These are phyloP conservation scores for Kodamaea hsintzibuensis DNA, from an alignment of 805 yeast species.

Conservation along the genomic window DNA sequence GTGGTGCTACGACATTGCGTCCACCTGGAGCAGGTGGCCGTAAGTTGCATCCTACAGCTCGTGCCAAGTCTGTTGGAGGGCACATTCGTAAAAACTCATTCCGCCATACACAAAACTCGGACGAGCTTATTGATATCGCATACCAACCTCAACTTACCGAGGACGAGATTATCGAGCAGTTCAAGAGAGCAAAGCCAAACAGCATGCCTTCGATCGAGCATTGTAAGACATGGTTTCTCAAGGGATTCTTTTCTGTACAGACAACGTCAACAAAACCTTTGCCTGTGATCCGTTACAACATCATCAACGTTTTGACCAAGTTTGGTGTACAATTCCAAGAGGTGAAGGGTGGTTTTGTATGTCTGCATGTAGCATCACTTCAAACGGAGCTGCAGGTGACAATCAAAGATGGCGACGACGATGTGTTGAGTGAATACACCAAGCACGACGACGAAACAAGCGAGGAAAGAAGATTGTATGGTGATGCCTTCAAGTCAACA, in stretches of 20 bases:
- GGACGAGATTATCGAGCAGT: slow-evolving; percentile 43
- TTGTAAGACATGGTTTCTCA: slow-evolving; percentile 85
- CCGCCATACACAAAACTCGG: slow-evolving; percentile 43
- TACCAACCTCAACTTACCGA: slow-evolving; percentile 41
- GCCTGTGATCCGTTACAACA: slow-evolving; percentile 82
- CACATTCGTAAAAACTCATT: slow-evolving; percentile 69
- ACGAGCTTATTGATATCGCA: slow-evolving; percentile 32
- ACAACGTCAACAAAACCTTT: slow-evolving; percentile 92
- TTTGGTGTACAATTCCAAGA: slow-evolving; percentile 82
- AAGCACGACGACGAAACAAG: slow-evolving; percentile 19
- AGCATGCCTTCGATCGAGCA: slow-evolving; percentile 93
- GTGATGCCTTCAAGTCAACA: slow-evolving; percentile 41
- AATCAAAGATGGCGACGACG: slow-evolving; percentile 5
- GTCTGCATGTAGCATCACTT: slow-evolving; percentile 65
- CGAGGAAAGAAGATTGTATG: slow-evolving; percentile 37
- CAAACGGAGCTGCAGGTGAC: slow-evolving; percentile 14
- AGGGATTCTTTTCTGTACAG: slow-evolving; percentile 93
- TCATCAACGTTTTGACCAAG: slow-evolving; percentile 71
- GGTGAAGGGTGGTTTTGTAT: slow-evolving; percentile 91
- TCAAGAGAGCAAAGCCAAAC: slow-evolving; percentile 61
- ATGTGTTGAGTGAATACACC: slow-evolving; percentile 12
- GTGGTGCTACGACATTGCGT: slow-evolving; percentile 7
- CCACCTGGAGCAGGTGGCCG: slow-evolving; percentile 14
- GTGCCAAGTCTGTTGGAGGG: slow-evolving; percentile 83
- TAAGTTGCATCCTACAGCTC: slow-evolving; percentile 74